These are phyloP conservation scores for Filobasidium wieringae DNA, from an alignment of 768 basidiomycete species.

Conservation along the genomic window DNA sequence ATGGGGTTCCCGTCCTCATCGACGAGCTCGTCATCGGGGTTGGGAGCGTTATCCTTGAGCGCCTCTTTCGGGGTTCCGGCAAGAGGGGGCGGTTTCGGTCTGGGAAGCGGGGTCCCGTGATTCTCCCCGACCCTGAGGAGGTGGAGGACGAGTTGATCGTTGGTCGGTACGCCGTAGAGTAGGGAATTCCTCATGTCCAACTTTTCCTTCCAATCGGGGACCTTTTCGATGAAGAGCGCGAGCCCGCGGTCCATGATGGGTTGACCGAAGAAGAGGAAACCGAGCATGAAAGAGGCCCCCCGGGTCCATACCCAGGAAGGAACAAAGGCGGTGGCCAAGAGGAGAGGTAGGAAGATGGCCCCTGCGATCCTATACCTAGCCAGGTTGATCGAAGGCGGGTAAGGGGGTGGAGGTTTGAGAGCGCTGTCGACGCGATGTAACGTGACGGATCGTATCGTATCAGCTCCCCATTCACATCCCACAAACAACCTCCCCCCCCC, in stretches of 20 bases:
- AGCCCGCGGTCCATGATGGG: conserved; percentile 33
- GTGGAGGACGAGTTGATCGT: conserved; percentile 40
- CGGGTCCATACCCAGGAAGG: conserved; percentile 38
- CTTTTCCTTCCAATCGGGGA: conserved; percentile 40
- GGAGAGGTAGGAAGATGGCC: conserved; percentile 36
- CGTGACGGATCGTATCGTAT: neutral
- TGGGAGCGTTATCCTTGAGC: conserved; percentile 27
- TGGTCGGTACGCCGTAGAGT: conserved; percentile 40
- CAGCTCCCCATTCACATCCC: neutral
- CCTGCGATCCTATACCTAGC: conserved; percentile 40
- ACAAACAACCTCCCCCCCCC: neutral
- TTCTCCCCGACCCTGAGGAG: conserved; percentile 39
- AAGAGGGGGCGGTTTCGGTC: conserved; percentile 28
- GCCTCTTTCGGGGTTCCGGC: conserved; percentile 34
- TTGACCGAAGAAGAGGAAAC: conserved; percentile 40
- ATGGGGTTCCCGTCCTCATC: conserved; percentile 35
- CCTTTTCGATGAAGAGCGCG: conserved; percentile 28
- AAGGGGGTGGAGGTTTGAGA: conserved; percentile 35
- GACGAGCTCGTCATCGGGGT: conserved; percentile 26
- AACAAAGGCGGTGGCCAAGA: conserved; percentile 32
- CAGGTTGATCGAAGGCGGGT: conserved; percentile 26
- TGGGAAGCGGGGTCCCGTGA: conserved; percentile 17
- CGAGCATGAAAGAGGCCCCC: conserved; percentile 35
- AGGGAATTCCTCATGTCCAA: conserved; percentile 41
- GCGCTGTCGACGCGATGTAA: conserved; percentile 21